These are phyloP conservation scores for Cetradonia linearis DNA, from an alignment of 495 filamentous ascomycete species.

Conservation along the genomic window DNA sequence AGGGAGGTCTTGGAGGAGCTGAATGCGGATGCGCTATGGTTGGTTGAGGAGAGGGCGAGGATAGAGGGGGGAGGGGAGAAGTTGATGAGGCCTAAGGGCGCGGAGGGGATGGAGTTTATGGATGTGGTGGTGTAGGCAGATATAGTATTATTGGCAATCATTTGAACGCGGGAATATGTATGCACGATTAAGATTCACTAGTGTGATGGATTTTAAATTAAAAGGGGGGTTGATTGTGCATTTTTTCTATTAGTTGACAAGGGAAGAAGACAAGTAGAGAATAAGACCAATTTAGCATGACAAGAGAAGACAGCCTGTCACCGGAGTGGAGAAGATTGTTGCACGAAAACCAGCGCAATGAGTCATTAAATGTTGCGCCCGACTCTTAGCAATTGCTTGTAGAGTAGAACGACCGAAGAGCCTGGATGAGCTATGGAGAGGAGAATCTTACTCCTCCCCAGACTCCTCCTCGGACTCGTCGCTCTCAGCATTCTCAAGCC, in stretches of 20 bases:
- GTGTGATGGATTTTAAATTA: neutral
- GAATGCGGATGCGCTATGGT: conserved; percentile 67
- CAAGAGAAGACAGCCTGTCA: neutral
- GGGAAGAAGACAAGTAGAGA: no score
- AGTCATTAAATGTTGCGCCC: neutral
- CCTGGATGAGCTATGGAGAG: neutral
- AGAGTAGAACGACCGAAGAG: neutral
- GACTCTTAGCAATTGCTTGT: neutral
- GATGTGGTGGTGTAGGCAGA: neutral
- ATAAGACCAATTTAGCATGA: neutral
- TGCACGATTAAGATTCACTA: no score
- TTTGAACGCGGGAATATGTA: no score
- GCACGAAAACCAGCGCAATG: neutral
- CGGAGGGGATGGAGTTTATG: conserved; percentile 37
- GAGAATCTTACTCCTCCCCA: conserved; percentile 34
- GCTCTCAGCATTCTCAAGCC: conserved; percentile 85
- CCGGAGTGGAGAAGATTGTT: neutral
- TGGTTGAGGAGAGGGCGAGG: conserved; percentile 35
- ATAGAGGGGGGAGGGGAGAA: conserved; percentile 31
- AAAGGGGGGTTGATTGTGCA: neutral
- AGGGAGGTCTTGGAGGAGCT: conserved; percentile 43
- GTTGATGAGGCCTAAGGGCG: conserved; percentile 27
- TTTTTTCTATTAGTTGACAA: neutral
- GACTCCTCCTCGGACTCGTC: conserved; percentile 52
- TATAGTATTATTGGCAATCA: neutral